Evolutionary conservation across 108 stramenopile species (phyloP), one percentile per base, ranked within the genome.

Genomic region (Skeletonema potamos): DNA sequence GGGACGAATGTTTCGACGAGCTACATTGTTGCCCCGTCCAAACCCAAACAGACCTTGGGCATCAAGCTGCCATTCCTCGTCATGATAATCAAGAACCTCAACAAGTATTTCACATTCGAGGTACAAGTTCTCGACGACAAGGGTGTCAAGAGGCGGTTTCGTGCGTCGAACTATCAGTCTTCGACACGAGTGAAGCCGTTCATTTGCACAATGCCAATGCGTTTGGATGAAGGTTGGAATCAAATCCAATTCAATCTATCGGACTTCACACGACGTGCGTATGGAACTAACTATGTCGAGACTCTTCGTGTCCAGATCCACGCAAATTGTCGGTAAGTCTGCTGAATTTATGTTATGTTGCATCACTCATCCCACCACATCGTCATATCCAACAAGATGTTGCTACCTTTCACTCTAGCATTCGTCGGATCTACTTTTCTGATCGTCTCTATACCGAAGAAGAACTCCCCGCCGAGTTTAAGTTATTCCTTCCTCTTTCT

Each of bases 191-290:
- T 96, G 26, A 95, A 96, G 83, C 92, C 94, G 12, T 96, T 95
- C 76, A 96, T 96, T 67, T 96, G 96, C 81, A 93, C 94, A 20
- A 96, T 96, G 96, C 96, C 96, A 58, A 96, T 96, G 96, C 83
- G 92, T 27, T 76, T 96, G 44, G 96, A 96, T 59, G 96, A 96
- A 58, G 96, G 96, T 27, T 96, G 96, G 96, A 96, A 96, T 84
- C 96, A 96, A 80, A 94, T 96, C 54, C 96, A 96, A 76, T 96
- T 96, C 77, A 96, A 96, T 83, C 80, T 96, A 54, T 82, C 76
- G 36, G 96, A 96, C 70, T 96, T 96, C 76, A 93, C 92, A 39
- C 88, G 96, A n/a, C 83, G 96, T 20, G 96, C 96, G 4, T 96
- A 96, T 79, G 96, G 96, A 12, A 96, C 93, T 33, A 96, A 96